Evolutionary conservation across 768 basidiomycete species (phyloP).

Genomic region (Amyloporia xantha): DNA sequence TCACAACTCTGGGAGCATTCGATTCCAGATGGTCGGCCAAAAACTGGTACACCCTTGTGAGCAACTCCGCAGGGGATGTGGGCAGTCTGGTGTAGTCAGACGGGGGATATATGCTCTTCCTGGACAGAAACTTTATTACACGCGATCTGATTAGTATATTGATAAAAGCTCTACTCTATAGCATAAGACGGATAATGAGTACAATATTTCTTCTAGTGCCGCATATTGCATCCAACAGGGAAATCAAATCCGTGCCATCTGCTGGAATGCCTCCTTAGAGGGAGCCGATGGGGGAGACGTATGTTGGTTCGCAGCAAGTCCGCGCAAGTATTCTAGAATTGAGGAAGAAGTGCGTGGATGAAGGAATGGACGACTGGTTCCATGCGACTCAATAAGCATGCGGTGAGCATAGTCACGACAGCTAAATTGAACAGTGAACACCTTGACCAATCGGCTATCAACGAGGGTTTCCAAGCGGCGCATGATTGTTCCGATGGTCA

Average conservation of each 20-base stretch:
- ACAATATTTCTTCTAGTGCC: constrained; percentile 18
- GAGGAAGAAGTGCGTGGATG: constrained; percentile 53
- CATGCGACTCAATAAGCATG: constrained; percentile 27
- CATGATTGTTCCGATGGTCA: constrained; percentile 60
- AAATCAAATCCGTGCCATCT: no score
- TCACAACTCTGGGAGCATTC: constrained; percentile 41
- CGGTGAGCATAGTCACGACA: neutral
- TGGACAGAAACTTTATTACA: no score
- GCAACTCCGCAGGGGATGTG: constrained; percentile 36
- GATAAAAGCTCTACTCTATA: constrained; percentile 40
- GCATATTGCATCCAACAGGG: constrained; percentile 22
- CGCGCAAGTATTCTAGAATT: no score
- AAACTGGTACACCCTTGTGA: constrained; percentile 56
- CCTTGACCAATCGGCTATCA: neutral
- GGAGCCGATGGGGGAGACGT: no score
- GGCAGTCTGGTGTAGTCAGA: constrained; percentile 13
- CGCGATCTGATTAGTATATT: no score
- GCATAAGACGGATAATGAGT: constrained; percentile 51
- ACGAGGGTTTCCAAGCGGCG: constrained; percentile 51
- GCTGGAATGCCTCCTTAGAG: no score
- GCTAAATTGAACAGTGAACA: no score
- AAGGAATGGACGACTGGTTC: constrained; percentile 51
- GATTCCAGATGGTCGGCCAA: constrained; percentile 48
- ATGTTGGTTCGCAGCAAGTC: no score
- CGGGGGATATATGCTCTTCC: neutral